A percentile compares a stretch with the other conserved stretches of the same genome.
Evolutionary conservation across 805 yeast genomes (phyloP).

Genomic region (Schwanniomyces yamadae): DNA sequence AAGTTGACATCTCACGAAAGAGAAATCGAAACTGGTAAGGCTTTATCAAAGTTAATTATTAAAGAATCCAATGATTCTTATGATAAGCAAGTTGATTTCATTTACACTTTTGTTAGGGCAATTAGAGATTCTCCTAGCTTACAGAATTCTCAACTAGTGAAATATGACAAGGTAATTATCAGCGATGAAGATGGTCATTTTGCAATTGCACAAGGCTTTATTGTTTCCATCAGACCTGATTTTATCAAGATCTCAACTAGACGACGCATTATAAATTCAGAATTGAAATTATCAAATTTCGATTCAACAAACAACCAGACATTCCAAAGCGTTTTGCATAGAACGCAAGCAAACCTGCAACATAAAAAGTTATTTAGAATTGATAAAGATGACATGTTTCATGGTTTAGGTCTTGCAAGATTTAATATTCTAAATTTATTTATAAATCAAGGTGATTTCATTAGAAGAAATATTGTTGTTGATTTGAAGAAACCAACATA

Average conservation of each 20-base stretch:
- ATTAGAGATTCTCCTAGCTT: neutral
- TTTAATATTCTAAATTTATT: slow-evolving; percentile 73
- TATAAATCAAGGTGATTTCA: slow-evolving; percentile 46
- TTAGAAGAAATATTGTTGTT: slow-evolving; percentile 49
- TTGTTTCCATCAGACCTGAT: slow-evolving; percentile 44
- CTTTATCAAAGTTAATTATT: slow-evolving; percentile 53
- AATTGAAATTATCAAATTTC: slow-evolving; percentile 42
- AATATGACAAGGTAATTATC: slow-evolving; percentile 63
- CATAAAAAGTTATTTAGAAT: slow-evolving; percentile 49
- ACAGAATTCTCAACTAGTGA: slow-evolving; percentile 47
- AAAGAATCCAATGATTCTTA: slow-evolving; percentile 19
- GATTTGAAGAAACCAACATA: slow-evolving; percentile 52
- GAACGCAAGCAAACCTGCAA: slow-evolving; percentile 4
- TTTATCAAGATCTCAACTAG: slow-evolving; percentile 50
- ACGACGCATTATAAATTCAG: slow-evolving; percentile 50
- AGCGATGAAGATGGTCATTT: slow-evolving; percentile 83
- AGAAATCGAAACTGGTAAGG: slow-evolving; percentile 59
- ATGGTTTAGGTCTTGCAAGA: slow-evolving; percentile 74
- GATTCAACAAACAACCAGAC: slow-evolving; percentile 46
- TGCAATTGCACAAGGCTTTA: slow-evolving; percentile 64
- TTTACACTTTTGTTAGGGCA: slow-evolving; percentile 51
- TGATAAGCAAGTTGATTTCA: slow-evolving; percentile 27
- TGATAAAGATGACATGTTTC: slow-evolving; percentile 77
- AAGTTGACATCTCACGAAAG: slow-evolving; percentile 55
- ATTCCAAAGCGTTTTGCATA: slow-evolving; percentile 47